A percentile compares a stretch with the other conserved stretches of the same genome.
These are phyloP conservation scores for Hymenoscyphus occultus DNA, from an alignment of 2,329 filamentous ascomycete species.

Conservation along the genomic window DNA sequence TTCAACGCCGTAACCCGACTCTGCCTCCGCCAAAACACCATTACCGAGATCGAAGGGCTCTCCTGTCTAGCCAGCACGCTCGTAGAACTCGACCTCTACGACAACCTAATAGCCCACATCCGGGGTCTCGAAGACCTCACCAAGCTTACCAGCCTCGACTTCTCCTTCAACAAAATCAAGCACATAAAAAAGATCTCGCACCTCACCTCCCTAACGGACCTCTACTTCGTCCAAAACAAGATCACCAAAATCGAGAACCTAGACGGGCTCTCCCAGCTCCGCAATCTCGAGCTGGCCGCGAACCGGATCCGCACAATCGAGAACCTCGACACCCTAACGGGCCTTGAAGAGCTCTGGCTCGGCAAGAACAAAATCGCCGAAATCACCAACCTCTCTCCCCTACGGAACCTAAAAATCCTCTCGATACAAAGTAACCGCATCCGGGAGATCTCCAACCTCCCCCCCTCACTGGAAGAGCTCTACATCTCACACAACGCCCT, in stretches of 20 bases:
- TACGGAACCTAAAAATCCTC: constrained; percentile 79
- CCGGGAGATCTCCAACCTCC: constrained; percentile 71
- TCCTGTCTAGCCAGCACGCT: constrained; percentile 62
- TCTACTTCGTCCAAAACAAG: constrained; percentile 95
- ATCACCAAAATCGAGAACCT: constrained; percentile 84
- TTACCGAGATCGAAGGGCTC: constrained; percentile 76
- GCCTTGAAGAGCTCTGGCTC: constrained; percentile 86
- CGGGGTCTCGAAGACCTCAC: constrained; percentile 76
- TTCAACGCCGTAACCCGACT: constrained; percentile 74
- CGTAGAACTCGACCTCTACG: constrained; percentile 88
- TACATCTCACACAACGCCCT: constrained; percentile 97
- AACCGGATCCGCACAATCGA: constrained; percentile 89
- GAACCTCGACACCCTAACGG: constrained; percentile 73
- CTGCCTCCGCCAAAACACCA: constrained; percentile 90
- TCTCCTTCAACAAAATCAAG: constrained; percentile 99
- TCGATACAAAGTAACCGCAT: constrained; percentile 96
- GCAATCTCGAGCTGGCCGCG: constrained; percentile 84
- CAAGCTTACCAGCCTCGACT: constrained; percentile 75
- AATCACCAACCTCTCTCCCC: constrained; percentile 69
- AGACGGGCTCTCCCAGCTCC: constrained; percentile 69
- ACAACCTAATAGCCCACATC: constrained; percentile 89
- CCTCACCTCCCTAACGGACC: constrained; percentile 71
- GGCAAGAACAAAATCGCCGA: constrained; percentile 96
- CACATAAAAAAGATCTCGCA: constrained; percentile 89
- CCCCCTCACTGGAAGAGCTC: constrained; percentile 80